Evolutionary conservation across 2,329 filamentous ascomycete species (phyloP).

Genomic region (Fusarium irregulare): DNA sequence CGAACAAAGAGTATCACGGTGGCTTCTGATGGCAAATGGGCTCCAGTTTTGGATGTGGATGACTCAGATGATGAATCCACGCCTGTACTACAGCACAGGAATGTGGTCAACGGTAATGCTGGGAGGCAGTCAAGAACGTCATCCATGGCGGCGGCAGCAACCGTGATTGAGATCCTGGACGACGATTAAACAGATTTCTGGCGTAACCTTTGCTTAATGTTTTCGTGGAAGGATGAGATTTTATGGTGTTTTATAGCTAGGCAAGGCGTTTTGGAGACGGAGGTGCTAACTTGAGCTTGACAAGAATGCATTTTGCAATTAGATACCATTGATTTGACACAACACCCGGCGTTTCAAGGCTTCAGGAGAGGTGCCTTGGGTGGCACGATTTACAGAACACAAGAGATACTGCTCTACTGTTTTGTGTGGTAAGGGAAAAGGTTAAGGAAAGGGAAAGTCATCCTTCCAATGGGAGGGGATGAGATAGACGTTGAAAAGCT

Average conservation of each 20-base stretch:
- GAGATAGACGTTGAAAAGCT: neutral
- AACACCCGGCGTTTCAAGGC: conserved; percentile 28
- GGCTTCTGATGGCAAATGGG: conserved; percentile 50
- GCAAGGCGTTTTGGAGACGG: conserved; percentile 31
- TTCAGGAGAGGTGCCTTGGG: neutral
- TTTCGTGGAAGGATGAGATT: neutral
- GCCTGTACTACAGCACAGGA: conserved; percentile 17
- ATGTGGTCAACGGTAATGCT: conserved; percentile 1
- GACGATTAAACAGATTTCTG: conserved; percentile 28
- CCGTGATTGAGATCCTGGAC: conserved; percentile 48
- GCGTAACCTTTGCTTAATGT: neutral
- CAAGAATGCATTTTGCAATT: conserved; percentile 31
- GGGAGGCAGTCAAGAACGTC: conserved; percentile 19
- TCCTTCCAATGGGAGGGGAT: neutral
- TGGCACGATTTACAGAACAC: neutral
- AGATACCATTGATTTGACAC: conserved; percentile 36
- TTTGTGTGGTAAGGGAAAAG: neutral
- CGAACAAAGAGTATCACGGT: conserved; percentile 49
- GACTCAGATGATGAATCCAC: conserved; percentile 43
- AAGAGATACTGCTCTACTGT: neutral
- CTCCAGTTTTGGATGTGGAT: conserved; percentile 47
- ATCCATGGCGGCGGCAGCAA: conserved; percentile 5
- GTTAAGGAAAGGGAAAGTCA: neutral
- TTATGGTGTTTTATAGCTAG: neutral
- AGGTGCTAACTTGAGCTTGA: conserved; percentile 8